Evolutionary conservation across 345 rosid species (phyloP), one percentile per base, ranked within the genome.

Genomic region (Hirschfeldia incana): DNA sequence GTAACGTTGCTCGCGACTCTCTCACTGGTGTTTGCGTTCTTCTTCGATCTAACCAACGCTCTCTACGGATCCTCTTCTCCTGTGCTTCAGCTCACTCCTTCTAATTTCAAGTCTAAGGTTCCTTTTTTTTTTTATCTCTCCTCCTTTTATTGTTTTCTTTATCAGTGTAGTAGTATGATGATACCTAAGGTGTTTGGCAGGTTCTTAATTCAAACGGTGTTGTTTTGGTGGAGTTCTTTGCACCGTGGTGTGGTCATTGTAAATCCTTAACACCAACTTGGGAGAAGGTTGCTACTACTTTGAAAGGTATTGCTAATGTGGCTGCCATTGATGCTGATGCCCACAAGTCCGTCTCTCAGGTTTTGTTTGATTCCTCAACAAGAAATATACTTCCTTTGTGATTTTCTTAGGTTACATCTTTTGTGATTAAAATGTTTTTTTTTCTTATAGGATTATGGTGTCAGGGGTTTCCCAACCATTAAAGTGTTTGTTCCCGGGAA

Each of bases 241-340:
- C 98, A 1, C 98, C 98, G 29, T 94, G 98, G 98, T 92, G 98
- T 69, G 98, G 98, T 42, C 98, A 94, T 76, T 94, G 97, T 84
- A 36, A 94, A 83, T 90, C 94, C 72, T 75, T 94, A 15, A 88
- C 95, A 36, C 98, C 97, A 15, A 87, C 76, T n/a, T 92, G 98
- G 98, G 98, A 94, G 89, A 94, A 92, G 76, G 94, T 91, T 2
- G 94, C 97, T 46, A 57, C 71, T 79, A 83, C 86, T 36, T 81
- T 94, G 89, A 92, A 92, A 85, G 97, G 97, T 64, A 86, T 94
- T 39, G 97, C 91, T 58, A 90, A 91, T 51, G 98, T 94, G 69
- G 97, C 98, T 2, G 98, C 98, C 69, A 83, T 94, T 69, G 97
- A 94, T 78, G 97, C 98, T 58, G 97, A 94, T 78, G 96, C 91